Evolutionary conservation across 2,329 filamentous ascomycete genomes (phyloP), one percentile per base, ranked within the genome.

Genomic region (Arthrobotrys conoides): DNA sequence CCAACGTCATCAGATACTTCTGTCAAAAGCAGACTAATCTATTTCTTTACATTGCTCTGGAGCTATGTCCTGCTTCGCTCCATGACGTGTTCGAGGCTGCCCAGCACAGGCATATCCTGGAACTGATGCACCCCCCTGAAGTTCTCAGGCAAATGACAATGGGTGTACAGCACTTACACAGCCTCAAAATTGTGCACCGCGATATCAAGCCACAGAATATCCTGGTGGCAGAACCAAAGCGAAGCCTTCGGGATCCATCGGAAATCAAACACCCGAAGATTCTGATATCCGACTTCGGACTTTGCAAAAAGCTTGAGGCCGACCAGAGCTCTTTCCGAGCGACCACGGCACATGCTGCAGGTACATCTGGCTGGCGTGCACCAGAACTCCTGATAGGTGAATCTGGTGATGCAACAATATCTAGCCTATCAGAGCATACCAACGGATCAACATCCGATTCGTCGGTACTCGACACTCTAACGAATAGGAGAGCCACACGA

Each of bases 121-220:
- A 75, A 5, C 66, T 78, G 81, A 86, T 89, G 80, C 93, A 98
- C 82, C 86, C 96, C 64, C 92, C 92, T 0, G 90, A 91, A 80
- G 90, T 96, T 1, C 86, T 99, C 44, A 91, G 93, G 75, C 96
- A 99, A 83, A 94, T 99, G 78, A 93, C 94, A 1, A 91, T 92
- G 71, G 96, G 96, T 41, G 89, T 99, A 33, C 91, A 91, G 73
- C 94, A 98, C 84, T 87, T 99, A 9, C 96, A 99, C 85, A 91
- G 91, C 18, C 88, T 98, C 51, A 92, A 96, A 78, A 97, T 99
- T 83, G 96, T 99, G 2, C 96, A 99, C 84, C 92, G 96, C 67
- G 96, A 99, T 83, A 89, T 99, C 82, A 99, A 99, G 84, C 96
- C 96, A 0, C 96, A 99, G 83, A 99, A 99, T 82, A 98, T 99